Evolutionary conservation across 176 grass and related monocot genomes (phyloP).

Genomic region (Avena insularis): DNA sequence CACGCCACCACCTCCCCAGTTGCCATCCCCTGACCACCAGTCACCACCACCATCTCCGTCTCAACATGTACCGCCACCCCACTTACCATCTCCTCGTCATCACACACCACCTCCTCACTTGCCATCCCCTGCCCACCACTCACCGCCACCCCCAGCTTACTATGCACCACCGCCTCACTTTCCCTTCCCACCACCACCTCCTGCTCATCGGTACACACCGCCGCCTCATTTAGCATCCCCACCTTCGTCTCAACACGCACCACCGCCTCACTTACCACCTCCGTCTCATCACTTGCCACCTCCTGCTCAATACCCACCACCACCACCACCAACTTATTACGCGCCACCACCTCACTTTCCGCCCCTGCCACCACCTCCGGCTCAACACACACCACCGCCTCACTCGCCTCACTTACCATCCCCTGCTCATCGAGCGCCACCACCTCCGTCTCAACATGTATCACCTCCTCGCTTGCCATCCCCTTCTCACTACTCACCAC

Average conservation of each 20-base stretch:
- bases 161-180: background rate
- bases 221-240: background rate
- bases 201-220: background rate
- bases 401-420: background rate
- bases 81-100: background rate
- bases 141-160: background rate
- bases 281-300: background rate
- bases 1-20: background rate
- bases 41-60: background rate
- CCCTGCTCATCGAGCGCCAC: background rate
- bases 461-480: background rate
- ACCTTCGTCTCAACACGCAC: background rate
- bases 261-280: background rate
- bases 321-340: background rate
- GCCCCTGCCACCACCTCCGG: background rate
- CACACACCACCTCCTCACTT: background rate
- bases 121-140: background rate
- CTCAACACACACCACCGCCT: background rate
- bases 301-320: background rate
- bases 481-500: background rate
- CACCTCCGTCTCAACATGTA: background rate
- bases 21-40: background rate
- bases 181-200: background rate
- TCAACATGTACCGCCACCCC: background rate
- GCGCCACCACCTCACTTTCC: background rate